Percentiles rank a stretch among this genome's conserved stretches.
Conservation (phyloP, 768 basidiomycete species). For the Leccinum disarticulatum region DNA sequence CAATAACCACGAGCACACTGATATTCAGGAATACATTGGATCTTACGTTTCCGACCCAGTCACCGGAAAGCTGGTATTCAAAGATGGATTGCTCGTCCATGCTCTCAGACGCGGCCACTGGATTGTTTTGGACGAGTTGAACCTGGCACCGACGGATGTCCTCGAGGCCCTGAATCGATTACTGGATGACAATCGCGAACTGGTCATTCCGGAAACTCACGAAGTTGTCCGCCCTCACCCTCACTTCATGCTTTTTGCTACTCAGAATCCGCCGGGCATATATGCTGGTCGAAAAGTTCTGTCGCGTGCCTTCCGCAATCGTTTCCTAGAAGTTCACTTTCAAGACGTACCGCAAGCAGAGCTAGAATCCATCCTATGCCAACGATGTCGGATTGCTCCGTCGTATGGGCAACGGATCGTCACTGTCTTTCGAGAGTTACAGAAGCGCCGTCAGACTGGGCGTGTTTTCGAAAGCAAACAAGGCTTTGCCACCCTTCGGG, state of each 20-base stretch:
- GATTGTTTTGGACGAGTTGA: conserved; percentile 98
- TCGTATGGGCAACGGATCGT: conserved; percentile 93
- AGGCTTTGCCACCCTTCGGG: conserved; percentile 94
- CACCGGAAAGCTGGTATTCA: conserved; percentile 93
- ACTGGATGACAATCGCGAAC: conserved; percentile 95
- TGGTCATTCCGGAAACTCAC: conserved; percentile 93
- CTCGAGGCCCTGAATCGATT: conserved; percentile 95
- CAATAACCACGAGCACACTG: conserved; percentile 99
- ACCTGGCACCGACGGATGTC: conserved; percentile 96
- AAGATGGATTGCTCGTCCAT: conserved; percentile 90
- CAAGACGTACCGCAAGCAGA: conserved; percentile 95
- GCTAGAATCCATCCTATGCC: conserved; percentile 90
- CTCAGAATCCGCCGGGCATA: conserved; percentile 95
- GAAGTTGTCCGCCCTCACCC: conserved; percentile 93
- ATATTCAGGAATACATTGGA: conserved; percentile 98
- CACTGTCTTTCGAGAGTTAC: conserved; percentile 87
- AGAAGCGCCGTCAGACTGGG: conserved; percentile 85
- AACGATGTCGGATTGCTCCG: conserved; percentile 89
- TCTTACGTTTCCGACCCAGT: conserved; percentile 91
- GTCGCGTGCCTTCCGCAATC: conserved; percentile 94
- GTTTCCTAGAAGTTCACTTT: conserved; percentile 97
- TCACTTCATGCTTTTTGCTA: conserved; percentile 97
- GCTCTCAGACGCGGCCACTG: conserved; percentile 91
- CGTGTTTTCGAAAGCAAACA: conserved; percentile 98
- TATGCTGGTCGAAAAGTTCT: conserved; percentile 94